phyloP scores from a whole-genome alignment of 2,329 filamentous ascomycete species.

The Pyrenophora graminea region DNA sequence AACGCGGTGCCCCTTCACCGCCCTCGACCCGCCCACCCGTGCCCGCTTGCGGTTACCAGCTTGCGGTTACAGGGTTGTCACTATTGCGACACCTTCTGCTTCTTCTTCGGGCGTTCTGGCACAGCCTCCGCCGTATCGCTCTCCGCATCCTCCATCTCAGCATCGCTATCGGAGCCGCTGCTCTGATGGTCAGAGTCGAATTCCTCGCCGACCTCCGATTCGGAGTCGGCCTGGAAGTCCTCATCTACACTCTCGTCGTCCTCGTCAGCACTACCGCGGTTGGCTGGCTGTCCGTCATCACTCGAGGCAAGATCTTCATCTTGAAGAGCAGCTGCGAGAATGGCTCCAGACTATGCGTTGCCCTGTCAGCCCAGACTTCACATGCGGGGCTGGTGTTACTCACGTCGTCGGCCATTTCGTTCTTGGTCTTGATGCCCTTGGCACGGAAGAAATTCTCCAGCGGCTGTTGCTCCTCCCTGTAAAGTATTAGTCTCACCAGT shows the following conservation, averaged over 20 bases:
- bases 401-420: conserved; percentile 96
- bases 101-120: conserved; percentile 66
- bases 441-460: conserved; percentile 98
- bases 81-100: conserved; percentile 57
- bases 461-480: conserved; percentile 85
- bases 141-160: conserved; percentile 67
- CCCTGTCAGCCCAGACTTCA: conserved; percentile 28
- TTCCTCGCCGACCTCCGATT: conserved; percentile 95
- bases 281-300: conserved; percentile 72
- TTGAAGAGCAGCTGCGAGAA: conserved; percentile 79
- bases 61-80: conserved; percentile 12
- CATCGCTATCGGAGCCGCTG: conserved; percentile 70
- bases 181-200: conserved; percentile 92
- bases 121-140: conserved; percentile 55
- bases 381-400: conserved; percentile 46
- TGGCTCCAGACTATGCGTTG: conserved; percentile 54
- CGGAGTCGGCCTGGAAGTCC: conserved; percentile 89
- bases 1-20: conserved; percentile 27
- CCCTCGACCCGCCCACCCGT: conserved; percentile 19
- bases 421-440: conserved; percentile 94
- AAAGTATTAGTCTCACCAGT: conserved; percentile 29
- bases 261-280: conserved; percentile 91
- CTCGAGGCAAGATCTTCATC: conserved; percentile 82
- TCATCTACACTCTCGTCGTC: conserved; percentile 95
- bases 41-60: conserved; percentile 6